These are phyloP conservation scores for Escovopsis sp. DNA, from an alignment of 2,329 filamentous ascomycete species.

Conservation along the genomic window DNA sequence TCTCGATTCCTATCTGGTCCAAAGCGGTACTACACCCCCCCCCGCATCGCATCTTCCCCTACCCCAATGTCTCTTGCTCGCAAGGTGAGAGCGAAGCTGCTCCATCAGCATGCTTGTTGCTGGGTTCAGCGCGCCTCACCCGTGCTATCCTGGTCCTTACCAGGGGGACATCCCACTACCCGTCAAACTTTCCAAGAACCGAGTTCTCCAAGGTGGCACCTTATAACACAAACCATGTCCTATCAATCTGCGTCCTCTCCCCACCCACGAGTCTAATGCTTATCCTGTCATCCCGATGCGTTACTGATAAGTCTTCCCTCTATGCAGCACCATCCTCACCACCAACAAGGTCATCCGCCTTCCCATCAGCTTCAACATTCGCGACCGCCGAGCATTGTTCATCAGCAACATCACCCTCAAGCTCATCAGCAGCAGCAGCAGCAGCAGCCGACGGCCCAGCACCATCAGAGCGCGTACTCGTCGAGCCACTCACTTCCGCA, in stretches of 20 bases:
- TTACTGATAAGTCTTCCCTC: conserved; percentile 46
- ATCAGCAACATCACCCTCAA: conserved; percentile 52
- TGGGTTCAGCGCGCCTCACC: conserved; percentile 34
- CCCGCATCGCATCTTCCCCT: conserved; percentile 10
- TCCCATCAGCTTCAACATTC: conserved; percentile 54
- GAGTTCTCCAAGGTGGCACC: conserved; percentile 29
- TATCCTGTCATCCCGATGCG: conserved; percentile 22
- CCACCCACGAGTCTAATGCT: conserved; percentile 20
- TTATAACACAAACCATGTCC: conserved; percentile 37
- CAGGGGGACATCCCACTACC: conserved; percentile 25
- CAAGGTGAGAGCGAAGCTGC: conserved; percentile 20
- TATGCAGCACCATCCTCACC: conserved; percentile 65
- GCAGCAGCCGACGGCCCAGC: conserved; percentile 39
- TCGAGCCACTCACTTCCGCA: conserved; percentile 49
- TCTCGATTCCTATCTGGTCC: conserved; percentile 6
- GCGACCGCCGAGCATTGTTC: conserved; percentile 57
- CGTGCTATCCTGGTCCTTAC: conserved; percentile 34
- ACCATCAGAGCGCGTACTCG: conserved; percentile 54
- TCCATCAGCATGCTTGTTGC: conserved; percentile 25
- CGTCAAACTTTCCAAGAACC: conserved; percentile 27
- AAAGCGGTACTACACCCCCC: conserved; percentile 18
- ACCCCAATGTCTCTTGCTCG: conserved; percentile 12
- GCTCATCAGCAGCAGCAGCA: conserved; percentile 45
- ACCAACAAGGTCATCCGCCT: conserved; percentile 58
- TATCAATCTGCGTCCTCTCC: conserved; percentile 26